A percentile compares a stretch with the other conserved stretches of the same genome.
Evolutionary conservation across 2,329 filamentous ascomycete genomes (phyloP).

Genomic region (Conoideocrella luteorostrata): DNA sequence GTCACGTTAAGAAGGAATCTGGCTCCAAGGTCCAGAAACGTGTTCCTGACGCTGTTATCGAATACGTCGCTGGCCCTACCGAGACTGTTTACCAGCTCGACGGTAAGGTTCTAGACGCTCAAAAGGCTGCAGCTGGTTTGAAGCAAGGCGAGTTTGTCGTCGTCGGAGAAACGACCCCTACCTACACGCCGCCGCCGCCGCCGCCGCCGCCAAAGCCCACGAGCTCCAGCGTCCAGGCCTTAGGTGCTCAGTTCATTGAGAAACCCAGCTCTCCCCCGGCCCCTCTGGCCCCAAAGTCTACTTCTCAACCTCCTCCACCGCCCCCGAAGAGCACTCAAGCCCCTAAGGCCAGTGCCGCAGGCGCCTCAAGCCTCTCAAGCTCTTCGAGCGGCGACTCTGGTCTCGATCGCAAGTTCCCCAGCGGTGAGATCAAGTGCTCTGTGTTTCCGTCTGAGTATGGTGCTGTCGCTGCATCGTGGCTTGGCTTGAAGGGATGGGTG

Average conservation of each 20-base stretch:
- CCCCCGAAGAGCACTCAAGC: slow-evolving; percentile 14
- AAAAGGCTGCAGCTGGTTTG: slow-evolving; percentile 66
- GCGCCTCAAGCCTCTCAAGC: no score
- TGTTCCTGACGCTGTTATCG: slow-evolving; percentile 37
- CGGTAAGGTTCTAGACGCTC: slow-evolving; percentile 51
- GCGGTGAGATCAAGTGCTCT: slow-evolving; percentile 63
- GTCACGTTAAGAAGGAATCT: slow-evolving; percentile 49
- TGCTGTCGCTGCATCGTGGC: slow-evolving; percentile 62
- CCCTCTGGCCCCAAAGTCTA: slow-evolving; percentile 6
- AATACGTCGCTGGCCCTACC: slow-evolving; percentile 53
- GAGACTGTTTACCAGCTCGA: slow-evolving; percentile 68
- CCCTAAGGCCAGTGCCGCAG: slow-evolving; percentile 20
- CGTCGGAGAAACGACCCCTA: slow-evolving; percentile 51
- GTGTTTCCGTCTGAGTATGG: slow-evolving; percentile 78
- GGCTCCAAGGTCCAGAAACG: slow-evolving; percentile 43
- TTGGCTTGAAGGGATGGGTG: slow-evolving; percentile 67
- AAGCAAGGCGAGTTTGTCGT: slow-evolving; percentile 63
- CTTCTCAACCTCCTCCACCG: slow-evolving; percentile 14
- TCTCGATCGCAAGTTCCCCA: slow-evolving; percentile 64
- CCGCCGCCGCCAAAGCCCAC: slow-evolving; percentile 25
- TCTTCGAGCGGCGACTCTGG: slow-evolving; percentile 36
- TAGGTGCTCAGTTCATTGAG: slow-evolving; percentile 9
- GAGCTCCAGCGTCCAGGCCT: slow-evolving; percentile 28
- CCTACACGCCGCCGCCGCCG: slow-evolving; percentile 40
- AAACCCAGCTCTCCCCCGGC: slow-evolving; percentile 7